phyloP scores from a whole-genome alignment of 306 rosid species.

The Arachis hypogaea region DNA sequence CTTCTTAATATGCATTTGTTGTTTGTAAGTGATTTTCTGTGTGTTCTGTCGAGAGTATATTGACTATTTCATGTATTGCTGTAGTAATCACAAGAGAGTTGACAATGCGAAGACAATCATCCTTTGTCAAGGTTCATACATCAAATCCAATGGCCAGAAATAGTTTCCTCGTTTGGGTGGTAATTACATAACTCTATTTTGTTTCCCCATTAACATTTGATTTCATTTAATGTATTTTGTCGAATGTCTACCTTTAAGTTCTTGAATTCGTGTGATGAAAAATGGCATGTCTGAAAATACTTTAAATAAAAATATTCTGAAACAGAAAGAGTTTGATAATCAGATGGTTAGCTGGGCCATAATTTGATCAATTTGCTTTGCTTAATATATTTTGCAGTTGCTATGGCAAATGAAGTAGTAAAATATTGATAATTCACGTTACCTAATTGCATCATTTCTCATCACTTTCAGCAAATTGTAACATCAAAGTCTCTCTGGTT shows the following conservation, averaged over 20 bases:
- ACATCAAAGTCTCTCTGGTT: conserved; percentile 5
- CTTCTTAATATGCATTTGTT: conserved; percentile 13
- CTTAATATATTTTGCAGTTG: conserved; percentile 19
- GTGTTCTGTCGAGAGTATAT: conserved; percentile 5
- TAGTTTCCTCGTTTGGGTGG: conserved; percentile 72
- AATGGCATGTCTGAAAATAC: conserved; percentile 12
- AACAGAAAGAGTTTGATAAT: background rate
- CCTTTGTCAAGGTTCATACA: conserved; percentile 71
- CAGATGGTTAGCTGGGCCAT: background rate
- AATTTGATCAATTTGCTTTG: conserved; percentile 20
- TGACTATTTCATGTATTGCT: conserved; percentile 35
- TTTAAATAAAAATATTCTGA: conserved; percentile 27
- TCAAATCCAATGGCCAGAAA: conserved; percentile 68
- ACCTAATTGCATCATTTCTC: conserved; percentile 14
- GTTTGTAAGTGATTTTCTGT: conserved; percentile 10
- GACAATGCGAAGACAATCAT: conserved; percentile 83
- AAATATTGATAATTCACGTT: conserved; percentile 4
- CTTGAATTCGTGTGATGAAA: conserved; percentile 20
- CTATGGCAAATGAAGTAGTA: conserved; percentile 8
- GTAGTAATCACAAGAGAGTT: conserved; percentile 72
- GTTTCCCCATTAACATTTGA: conserved; percentile 29
- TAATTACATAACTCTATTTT: conserved; percentile 48
- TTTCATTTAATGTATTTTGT: conserved; percentile 14
- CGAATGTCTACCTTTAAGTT: conserved; percentile 1
- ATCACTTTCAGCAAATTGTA: conserved; percentile 4